Evolutionary conservation across 257 asterid genomes (phyloP).

Genomic region (Dorcoceras hygrometricum): DNA sequence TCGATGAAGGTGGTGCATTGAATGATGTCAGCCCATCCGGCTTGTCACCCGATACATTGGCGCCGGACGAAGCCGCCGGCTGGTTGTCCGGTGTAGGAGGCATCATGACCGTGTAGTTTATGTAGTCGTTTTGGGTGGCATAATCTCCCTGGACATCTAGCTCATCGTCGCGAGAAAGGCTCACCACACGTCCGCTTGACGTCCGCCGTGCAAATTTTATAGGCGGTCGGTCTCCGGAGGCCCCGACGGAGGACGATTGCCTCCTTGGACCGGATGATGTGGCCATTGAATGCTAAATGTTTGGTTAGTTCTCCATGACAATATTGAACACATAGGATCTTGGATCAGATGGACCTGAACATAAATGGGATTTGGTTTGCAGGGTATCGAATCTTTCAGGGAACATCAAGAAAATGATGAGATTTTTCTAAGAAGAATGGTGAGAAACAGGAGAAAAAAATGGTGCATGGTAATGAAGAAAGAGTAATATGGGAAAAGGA

Average conservation of each 20-base stretch:
- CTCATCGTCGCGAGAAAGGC: conserved; percentile 71
- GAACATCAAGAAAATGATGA: too few relatives aligned
- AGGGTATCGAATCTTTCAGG: too few relatives aligned
- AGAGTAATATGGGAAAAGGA: too few relatives aligned
- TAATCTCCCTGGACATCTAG: conserved; percentile 46
- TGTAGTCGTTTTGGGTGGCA: conserved; percentile 47
- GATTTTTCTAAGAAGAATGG: too few relatives aligned
- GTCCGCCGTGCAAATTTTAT: conserved; percentile 77
- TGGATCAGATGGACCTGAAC: neutral
- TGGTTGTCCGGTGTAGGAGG: conserved; percentile 95
- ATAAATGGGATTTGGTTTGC: neutral
- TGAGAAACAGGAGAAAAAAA: too few relatives aligned
- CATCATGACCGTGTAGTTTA: conserved; percentile 80
- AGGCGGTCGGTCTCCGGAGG: conserved; percentile 36
- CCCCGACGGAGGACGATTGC: conserved; percentile 27
- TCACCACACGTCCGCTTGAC: conserved; percentile 65
- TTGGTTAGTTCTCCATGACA: neutral
- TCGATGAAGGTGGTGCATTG: conserved; percentile 38
- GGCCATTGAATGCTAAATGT: conserved; percentile 26
- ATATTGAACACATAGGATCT: too few relatives aligned
- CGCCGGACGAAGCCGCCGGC: conserved; percentile 45
- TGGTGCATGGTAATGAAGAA: too few relatives aligned
- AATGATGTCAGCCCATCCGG: conserved; percentile 65
- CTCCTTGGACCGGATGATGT: conserved; percentile 40
- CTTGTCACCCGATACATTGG: conserved; percentile 48